Conservation (phyloP, 805 yeast genomes). For the Dipodascus geniculatus region DNA sequence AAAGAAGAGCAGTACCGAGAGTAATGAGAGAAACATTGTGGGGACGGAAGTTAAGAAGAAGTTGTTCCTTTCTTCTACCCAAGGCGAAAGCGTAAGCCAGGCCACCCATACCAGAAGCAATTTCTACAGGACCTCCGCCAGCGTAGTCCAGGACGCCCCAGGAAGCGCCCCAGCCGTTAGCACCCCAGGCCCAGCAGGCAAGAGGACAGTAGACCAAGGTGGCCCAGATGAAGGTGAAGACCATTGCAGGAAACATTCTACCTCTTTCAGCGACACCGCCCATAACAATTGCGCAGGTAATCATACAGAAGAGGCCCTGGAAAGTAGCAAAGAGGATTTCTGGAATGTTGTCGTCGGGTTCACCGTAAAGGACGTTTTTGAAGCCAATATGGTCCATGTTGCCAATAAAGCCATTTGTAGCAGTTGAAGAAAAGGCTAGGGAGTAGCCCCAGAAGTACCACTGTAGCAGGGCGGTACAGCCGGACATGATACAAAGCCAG, state of each 20-base stretch:
- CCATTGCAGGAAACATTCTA: conserved; percentile 69
- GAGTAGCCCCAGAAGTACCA: conserved; percentile 99
- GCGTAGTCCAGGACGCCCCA: conserved; percentile 96
- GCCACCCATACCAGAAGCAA: conserved; percentile 82
- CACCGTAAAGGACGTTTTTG: conserved; percentile 48
- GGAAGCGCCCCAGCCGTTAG: conserved; percentile 80
- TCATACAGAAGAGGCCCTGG: conserved; percentile 85
- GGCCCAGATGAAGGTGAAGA: conserved; percentile 78
- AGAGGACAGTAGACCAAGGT: conserved; percentile 89
- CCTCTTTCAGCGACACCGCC: conserved; percentile 95
- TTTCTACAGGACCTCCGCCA: conserved; percentile 97
- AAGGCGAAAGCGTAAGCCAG: conserved; percentile 40
- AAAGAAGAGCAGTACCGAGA: conserved; percentile 73
- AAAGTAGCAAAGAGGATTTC: conserved; percentile 76
- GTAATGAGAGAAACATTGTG: conserved; percentile 90
- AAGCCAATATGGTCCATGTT: conserved; percentile 75
- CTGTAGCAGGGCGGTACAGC: conserved; percentile 66
- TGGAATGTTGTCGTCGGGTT: conserved; percentile 43
- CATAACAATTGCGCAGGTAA: conserved; percentile 82
- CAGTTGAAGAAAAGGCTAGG: conserved; percentile 69
- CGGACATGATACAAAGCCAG: conserved; percentile 66
- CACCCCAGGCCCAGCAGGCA: conserved; percentile 93
- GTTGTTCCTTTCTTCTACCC: conserved; percentile 64
- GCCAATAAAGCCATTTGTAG: conserved; percentile 80
- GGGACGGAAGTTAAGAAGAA: conserved; percentile 81